Conservation (phyloP, 164 flowering plant genomes). For the Vitis labrusca region DNA sequence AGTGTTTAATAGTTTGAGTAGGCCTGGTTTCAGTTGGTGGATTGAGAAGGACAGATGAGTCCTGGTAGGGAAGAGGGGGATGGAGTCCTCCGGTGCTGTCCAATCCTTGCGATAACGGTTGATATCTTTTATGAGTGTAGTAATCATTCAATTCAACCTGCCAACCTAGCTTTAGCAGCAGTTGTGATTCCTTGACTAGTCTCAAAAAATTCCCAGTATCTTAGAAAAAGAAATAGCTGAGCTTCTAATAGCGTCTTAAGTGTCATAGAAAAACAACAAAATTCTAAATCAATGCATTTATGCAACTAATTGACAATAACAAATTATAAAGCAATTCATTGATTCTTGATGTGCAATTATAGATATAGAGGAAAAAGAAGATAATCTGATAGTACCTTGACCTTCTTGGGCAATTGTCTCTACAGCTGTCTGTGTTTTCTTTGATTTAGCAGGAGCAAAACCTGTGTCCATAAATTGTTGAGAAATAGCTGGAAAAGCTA, state of each 20-base stretch:
- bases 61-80: too few relatives aligned
- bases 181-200: too few relatives aligned
- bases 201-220: too few relatives aligned
- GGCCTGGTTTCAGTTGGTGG: too few relatives aligned
- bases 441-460: constrained; percentile 52
- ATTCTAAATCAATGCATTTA: background rate
- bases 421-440: constrained; percentile 26
- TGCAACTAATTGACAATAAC: background rate
- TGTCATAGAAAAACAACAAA: background rate
- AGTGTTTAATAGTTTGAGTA: too few relatives aligned
- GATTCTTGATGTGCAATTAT: background rate
- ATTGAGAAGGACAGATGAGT: too few relatives aligned
- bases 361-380: background rate
- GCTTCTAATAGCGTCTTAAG: background rate
- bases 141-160: too few relatives aligned
- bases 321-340: background rate
- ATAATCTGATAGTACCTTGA: constrained; percentile 33
- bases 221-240: background rate
- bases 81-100: too few relatives aligned
- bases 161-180: too few relatives aligned
- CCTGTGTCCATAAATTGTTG: constrained; percentile 40
- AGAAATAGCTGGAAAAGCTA: constrained; percentile 6
- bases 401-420: constrained; percentile 20
- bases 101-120: too few relatives aligned
- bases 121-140: too few relatives aligned